Evolutionary conservation across 2,329 filamentous ascomycete genomes (phyloP), one percentile per base, ranked within the genome.

Genomic region (Penicillium fuscoglaucum): DNA sequence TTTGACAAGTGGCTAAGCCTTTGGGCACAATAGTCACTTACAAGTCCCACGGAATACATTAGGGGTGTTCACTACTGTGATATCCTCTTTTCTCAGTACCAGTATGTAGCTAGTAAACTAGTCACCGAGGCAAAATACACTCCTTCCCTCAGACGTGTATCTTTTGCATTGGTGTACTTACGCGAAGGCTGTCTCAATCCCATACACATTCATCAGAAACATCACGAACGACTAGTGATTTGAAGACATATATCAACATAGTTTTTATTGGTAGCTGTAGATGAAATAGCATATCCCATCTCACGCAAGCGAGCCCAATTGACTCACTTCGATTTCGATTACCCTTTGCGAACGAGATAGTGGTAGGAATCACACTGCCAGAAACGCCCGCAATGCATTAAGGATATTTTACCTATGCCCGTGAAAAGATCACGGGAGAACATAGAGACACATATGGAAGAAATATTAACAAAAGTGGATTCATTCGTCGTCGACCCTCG

Each of bases 401-500:
- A 58, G 48, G 37, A 51, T 48, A 55, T 59, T 60, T 54, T 57
- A 40, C 55, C 45, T 41, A 50, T 40, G 7, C n/a, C 50, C 35
- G 26, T 35, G 39, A n/a, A 43, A 41, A 58, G n/a, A 52, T 45
- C 55, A 52, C 26, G 60, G 50, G 51, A 47, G 46, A 58, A 39
- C 46, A 67, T 54, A 59, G 57, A 50, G 55, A 50, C 47, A 55
- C 53, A 60, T 54, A 62, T 47, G 31, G 48, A 40, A 59, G 39
- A 60, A 55, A 39, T 54, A 50, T 55, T 60, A 37, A 59, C 15
- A 46, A 28, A 41, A 39, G 8, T 12, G 59, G 13, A 49, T 58
- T 61, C 63, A 72, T 47, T 93, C 90, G 59, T 91, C 89, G 28
- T 93, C 90, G 26, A 93, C 85, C 66, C 89, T 86, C 24, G 89